A percentile compares a stretch with the other conserved stretches of the same genome.
Evolutionary conservation across 2,329 filamentous ascomycete species (phyloP).

Genomic region (Arthroderma uncinatum): DNA sequence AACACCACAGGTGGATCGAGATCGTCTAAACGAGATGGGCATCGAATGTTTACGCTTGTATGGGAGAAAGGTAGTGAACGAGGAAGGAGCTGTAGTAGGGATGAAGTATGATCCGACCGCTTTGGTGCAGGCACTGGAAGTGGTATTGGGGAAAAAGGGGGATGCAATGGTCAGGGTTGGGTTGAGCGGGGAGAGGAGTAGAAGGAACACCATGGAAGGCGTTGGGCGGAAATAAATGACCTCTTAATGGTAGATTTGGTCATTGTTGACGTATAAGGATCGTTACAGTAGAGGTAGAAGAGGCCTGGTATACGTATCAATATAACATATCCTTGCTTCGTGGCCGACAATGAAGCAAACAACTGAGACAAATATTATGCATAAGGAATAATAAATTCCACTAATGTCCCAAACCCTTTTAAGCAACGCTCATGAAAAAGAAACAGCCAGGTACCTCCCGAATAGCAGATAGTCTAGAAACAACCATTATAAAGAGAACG

Average conservation of each 20-base stretch:
- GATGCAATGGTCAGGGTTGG: constrained; percentile 39
- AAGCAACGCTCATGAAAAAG: neutral
- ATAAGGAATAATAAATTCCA: no score
- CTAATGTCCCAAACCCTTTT: no score
- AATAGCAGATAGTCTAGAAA: neutral
- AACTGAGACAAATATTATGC: no score
- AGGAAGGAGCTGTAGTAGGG: constrained; percentile 40
- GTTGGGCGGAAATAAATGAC: constrained; percentile 5
- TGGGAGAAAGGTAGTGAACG: constrained; percentile 48
- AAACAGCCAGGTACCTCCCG: no score
- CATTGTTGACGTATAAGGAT: neutral
- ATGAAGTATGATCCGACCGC: constrained; percentile 66
- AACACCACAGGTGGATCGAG: constrained; percentile 59
- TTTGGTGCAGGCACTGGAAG: constrained; percentile 62
- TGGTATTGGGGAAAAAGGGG: constrained; percentile 57
- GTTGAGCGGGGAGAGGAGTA: constrained; percentile 34
- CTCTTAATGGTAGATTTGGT: neutral
- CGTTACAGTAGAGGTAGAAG: neutral
- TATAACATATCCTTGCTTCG: no score
- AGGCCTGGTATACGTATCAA: neutral
- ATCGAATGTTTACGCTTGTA: constrained; percentile 70
- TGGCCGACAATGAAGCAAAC: no score
- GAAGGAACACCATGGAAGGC: constrained; percentile 47
- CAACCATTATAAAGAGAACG: neutral
- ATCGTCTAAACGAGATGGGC: constrained; percentile 52